Evolutionary conservation across 805 yeast genomes (phyloP).

Genomic region (Nakazawaea ishiwadae): DNA sequence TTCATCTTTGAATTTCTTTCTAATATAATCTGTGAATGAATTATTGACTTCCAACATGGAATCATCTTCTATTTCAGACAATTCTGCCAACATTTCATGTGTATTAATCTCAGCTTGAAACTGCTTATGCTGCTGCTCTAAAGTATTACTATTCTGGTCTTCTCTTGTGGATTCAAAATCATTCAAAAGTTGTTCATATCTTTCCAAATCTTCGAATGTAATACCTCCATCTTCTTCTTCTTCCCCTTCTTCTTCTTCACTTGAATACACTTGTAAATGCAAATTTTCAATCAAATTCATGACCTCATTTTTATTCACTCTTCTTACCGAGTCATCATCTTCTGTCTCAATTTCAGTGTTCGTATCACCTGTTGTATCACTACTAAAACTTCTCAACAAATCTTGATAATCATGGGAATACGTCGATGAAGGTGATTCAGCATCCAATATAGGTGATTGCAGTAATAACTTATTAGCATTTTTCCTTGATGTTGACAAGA

Average conservation of each 20-base stretch:
- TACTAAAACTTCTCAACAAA: slow-evolving; percentile 9
- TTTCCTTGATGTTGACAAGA: slow-evolving; percentile 5
- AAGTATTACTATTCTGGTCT: neutral
- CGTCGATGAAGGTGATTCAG: neutral
- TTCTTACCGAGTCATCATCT: neutral
- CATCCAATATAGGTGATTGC: neutral
- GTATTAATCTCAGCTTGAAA: neutral
- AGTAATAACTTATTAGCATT: slow-evolving; percentile 3
- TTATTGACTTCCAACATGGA: neutral
- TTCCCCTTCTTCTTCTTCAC: slow-evolving; percentile 6
- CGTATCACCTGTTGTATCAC: slow-evolving; percentile 11
- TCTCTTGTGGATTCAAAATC: slow-evolving; percentile 13
- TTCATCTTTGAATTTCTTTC: neutral
- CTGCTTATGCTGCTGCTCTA: neutral
- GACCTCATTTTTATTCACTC: neutral
- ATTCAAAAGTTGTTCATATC: slow-evolving; percentile 8
- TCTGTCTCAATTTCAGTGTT: slow-evolving; percentile 8
- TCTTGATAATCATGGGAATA: slow-evolving; percentile 6
- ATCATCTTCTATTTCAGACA: neutral
- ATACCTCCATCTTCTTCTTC: neutral
- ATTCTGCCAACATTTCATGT: neutral
- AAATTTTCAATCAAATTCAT: neutral
- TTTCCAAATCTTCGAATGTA: slow-evolving; percentile 7
- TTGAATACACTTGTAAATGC: slow-evolving; percentile 2
- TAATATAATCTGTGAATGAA: slow-evolving; percentile 8